Conservation (phyloP, 257 asterid species). For the Petrea volubilis region DNA sequence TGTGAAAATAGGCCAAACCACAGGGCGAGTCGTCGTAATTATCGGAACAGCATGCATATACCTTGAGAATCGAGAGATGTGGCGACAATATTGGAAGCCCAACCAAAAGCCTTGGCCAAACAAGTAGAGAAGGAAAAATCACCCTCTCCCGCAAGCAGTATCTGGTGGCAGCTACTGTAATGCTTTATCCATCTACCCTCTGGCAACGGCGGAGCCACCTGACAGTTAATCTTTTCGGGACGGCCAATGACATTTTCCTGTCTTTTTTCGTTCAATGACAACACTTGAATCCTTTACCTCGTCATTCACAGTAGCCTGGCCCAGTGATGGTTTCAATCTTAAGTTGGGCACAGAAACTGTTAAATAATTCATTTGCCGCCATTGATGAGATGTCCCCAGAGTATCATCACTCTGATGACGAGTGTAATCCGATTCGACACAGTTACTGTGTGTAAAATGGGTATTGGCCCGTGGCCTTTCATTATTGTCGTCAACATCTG, state of each 20-base stretch:
- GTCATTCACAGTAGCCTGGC: background rate
- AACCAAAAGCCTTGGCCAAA: conserved; percentile 33
- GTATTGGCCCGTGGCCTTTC: background rate
- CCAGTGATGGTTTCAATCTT: background rate
- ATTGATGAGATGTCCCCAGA: background rate
- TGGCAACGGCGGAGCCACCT: too few relatives aligned
- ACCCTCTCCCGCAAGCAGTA: conserved; percentile 54
- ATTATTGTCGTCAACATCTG: too few relatives aligned
- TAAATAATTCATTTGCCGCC: background rate
- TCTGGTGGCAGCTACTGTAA: conserved; percentile 36
- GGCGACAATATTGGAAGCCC: conserved; percentile 38
- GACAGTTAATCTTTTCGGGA: too few relatives aligned
- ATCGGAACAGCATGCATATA: background rate
- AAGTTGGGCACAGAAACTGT: background rate
- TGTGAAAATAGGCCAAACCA: too few relatives aligned
- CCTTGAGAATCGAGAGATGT: conserved; percentile 37
- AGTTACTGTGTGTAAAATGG: background rate
- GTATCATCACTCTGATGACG: too few relatives aligned
- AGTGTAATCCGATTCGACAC: background rate
- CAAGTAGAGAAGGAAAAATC: conserved; percentile 49
- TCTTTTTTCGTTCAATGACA: too few relatives aligned
- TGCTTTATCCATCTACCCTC: conserved; percentile 28
- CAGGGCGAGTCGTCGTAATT: too few relatives aligned
- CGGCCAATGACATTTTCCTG: too few relatives aligned
- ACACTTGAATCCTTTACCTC: background rate